Base-by-base conservation (phyloP, 2,329 filamentous ascomycete species). In the Apiospora sp. region DNA sequence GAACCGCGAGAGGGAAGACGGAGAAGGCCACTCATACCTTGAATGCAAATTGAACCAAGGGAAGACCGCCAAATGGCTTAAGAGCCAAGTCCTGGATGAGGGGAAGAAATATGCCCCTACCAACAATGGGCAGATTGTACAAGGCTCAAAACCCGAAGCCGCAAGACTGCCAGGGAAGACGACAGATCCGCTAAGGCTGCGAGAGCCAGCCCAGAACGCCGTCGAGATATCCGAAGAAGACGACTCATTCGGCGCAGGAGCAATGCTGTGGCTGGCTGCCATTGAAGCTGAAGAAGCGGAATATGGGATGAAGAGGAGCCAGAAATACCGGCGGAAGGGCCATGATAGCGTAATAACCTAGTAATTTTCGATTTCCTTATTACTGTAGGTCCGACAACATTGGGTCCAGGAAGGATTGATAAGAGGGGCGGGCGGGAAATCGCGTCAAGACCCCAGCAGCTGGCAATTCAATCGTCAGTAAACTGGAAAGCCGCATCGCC, bases 1-100 rank as follows among this genome's bases (percentile, higher is more conserved):
- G 58, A 64, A 64, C 34, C 58, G 58, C 19, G 58, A 64, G 58
- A n/a, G 58, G 58, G 58, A 41, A n/a, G 58, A 8, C 6, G 58
- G 34, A 3, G 30, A n/a, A 22, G 34, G 58, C 1, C 22, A n/a
- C 1, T 41, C 19, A 19, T 64, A 64, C 22, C 58, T 64, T 10
- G 58, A 22, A 22, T 41, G 58, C 30, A 64, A n/a, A 14, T 41
- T 64, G 58, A 64, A 64, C 58, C 58, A 64, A 14, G 58, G 34
- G 19, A 64, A 64, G 58, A 41, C 58, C 7, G 58, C 58, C 30
- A 64, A 64, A 41, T 64, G 58, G 58, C 19, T 64, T 0, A 64
- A 34, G 34, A 37, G 22, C 19, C 58, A 64, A 6, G 34, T 64
- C 8, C 34, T 34, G 19, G 34, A 14, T 13, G 51, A 41, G 30